Conservation (phyloP, 306 rosid species). For the Vigna nakashimae region DNA sequence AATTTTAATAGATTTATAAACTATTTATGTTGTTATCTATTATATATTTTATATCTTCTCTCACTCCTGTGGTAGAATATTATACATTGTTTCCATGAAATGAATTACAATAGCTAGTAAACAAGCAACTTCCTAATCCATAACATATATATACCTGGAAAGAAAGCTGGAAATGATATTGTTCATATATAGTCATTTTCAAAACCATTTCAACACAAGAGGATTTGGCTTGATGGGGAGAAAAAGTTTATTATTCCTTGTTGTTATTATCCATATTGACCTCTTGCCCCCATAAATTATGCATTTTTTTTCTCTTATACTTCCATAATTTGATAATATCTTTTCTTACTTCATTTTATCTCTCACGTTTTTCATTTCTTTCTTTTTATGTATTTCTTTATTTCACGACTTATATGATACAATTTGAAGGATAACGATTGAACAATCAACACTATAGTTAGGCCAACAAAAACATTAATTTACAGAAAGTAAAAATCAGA, state of each 20-base stretch:
- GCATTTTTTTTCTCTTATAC: not conserved
- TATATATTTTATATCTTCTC: not conserved
- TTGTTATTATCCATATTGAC: not conserved
- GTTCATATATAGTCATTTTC: slow-evolving; percentile 30
- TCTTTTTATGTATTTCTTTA: too few species aligned
- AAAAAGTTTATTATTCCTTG: slow-evolving; percentile 24
- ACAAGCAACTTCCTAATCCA: not conserved
- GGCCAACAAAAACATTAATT: slow-evolving; percentile 18
- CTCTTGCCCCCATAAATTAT: not conserved
- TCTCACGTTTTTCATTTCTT: not conserved
- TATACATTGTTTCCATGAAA: not conserved
- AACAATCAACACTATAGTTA: slow-evolving; percentile 45
- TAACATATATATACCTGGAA: not conserved
- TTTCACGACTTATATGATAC: not conserved
- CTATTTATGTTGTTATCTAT: too few species aligned
- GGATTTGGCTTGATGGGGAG: slow-evolving; percentile 28
- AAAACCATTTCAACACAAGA: not conserved
- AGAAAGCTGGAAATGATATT: not conserved
- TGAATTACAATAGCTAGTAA: not conserved
- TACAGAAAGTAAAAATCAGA: slow-evolving; percentile 16
- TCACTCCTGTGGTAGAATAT: not conserved
- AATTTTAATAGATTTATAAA: too few species aligned
- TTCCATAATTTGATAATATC: not conserved
- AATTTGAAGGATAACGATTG: not conserved
- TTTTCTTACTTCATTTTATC: not conserved